Base-by-base conservation (phyloP, 805 yeast genomes). In the Sungouiozyma intestinalis region DNA sequence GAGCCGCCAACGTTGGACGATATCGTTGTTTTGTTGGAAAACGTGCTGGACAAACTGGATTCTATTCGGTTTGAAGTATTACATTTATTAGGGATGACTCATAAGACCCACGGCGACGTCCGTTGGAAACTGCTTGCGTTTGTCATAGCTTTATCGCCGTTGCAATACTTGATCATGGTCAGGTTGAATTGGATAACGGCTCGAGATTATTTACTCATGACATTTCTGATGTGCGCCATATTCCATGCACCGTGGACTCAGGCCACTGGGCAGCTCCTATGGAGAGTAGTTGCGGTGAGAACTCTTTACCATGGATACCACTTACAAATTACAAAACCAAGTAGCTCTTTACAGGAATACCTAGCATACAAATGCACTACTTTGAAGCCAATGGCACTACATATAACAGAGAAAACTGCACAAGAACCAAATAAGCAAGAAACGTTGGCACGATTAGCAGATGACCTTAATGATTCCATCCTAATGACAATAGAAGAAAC, bases 1-100 rank as follows among this genome's bases (percentile, higher is more conserved):
- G 65, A 60, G 34, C 53, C 62, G 3, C 65, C 65, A 21, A 60
- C 63, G 8, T 32, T 57, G 36, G 65, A 60, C 29, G 64, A 60
- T 35, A 53, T 60, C 19, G 49, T 53, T 8, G 45, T 51, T 11
- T 36, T 51, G 14, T 34, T 57, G 24, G 57, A 54, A 29, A 52
- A 53, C 14, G 54, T 60, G 9, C 33, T 41, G 14, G 50, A 49
- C 35, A 60, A 60, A 44, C 40, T 60, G 11, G 48, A 47, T 4
- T 47, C 49, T 13, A 36, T 60, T 20, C 47, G 51, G 17, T 20
- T 41, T 3, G 58, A 60, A 35, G 42, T 35, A 14, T 29, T 47
- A 13, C 40, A 19, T 5, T 3, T 42, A n/a, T 16, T 42, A 3
- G 33, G 40, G 35, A 16, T 16, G 35, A 16, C 18, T 15, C 35